Conservation (phyloP, 495 filamentous ascomycete species). For the Darksidea phi region DNA sequence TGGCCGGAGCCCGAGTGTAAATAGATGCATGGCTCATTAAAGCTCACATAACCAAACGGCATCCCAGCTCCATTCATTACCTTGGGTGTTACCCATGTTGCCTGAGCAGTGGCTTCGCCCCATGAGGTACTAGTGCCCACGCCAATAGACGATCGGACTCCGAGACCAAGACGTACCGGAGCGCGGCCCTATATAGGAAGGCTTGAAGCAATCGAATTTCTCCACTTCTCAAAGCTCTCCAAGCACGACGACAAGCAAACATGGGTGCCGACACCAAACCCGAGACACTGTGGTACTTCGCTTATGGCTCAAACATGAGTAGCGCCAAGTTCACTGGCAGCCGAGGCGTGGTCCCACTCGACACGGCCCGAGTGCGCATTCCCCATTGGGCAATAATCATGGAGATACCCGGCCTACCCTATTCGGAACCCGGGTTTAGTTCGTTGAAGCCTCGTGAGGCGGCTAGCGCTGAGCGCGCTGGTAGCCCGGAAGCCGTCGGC, state of each 20-base stretch:
- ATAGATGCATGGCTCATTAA: too few species aligned
- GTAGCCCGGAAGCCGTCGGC: background rate
- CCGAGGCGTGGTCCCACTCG: conserved; percentile 11
- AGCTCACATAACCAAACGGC: too few species aligned
- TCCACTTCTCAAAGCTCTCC: background rate
- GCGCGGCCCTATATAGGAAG: too few species aligned
- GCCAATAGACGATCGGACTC: too few species aligned
- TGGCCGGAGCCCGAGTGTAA: too few species aligned
- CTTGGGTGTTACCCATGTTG: too few species aligned
- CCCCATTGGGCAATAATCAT: conserved; percentile 1
- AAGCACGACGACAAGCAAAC: background rate
- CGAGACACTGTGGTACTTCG: conserved; percentile 12
- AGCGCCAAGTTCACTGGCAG: conserved; percentile 11
- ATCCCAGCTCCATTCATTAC: too few species aligned
- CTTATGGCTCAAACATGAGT: conserved; percentile 24
- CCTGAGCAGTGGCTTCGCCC: too few species aligned
- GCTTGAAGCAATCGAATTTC: too few species aligned
- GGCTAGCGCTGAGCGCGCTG: background rate
- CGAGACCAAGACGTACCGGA: too few species aligned
- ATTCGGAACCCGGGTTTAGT: conserved; percentile 13
- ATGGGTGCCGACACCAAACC: background rate
- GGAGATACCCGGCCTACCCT: conserved; percentile 16
- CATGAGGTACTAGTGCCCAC: too few species aligned
- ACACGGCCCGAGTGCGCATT: background rate
- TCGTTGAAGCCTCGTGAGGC: background rate